Conservation (phyloP, 176 grass and related monocot species). For the Phoenix dactylifera region DNA sequence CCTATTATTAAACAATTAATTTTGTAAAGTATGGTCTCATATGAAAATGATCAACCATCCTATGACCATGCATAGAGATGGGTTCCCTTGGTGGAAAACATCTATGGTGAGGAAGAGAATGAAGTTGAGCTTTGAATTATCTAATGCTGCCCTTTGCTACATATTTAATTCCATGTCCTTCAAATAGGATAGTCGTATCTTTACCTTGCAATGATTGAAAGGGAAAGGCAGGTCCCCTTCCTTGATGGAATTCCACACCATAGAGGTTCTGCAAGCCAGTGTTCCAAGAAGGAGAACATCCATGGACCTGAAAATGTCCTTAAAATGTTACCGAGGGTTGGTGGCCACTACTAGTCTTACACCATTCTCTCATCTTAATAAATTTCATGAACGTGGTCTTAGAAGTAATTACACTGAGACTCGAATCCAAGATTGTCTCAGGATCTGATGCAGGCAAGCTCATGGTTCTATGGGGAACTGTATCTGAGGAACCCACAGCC, state of each 20-base stretch:
- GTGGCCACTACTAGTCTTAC: too few relatives aligned
- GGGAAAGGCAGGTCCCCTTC: constrained; percentile 33
- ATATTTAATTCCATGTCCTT: neutral
- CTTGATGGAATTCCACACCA: constrained; percentile 19
- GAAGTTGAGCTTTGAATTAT: too few relatives aligned
- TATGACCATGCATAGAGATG: too few relatives aligned
- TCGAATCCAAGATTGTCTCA: constrained; percentile 30
- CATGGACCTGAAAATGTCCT: constrained; percentile 37
- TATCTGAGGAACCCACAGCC: constrained; percentile 38
- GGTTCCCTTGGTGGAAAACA: too few relatives aligned
- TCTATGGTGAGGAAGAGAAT: too few relatives aligned
- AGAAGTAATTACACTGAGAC: constrained; percentile 39
- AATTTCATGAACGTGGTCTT: too few relatives aligned
- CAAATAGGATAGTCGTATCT: neutral
- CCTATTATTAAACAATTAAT: too few relatives aligned
- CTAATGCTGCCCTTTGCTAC: too few relatives aligned
- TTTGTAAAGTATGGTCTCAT: too few relatives aligned
- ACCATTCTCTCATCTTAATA: too few relatives aligned
- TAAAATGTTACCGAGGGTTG: too few relatives aligned
- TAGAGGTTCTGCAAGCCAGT: constrained; percentile 36
- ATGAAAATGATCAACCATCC: too few relatives aligned
- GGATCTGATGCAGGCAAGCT: constrained; percentile 4
- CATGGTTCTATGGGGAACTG: constrained; percentile 4
- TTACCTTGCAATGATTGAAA: constrained; percentile 68
- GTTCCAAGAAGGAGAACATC: constrained; percentile 45